Conservation (phyloP, 768 basidiomycete genomes). For the Stropharia rugosoannulata region DNA sequence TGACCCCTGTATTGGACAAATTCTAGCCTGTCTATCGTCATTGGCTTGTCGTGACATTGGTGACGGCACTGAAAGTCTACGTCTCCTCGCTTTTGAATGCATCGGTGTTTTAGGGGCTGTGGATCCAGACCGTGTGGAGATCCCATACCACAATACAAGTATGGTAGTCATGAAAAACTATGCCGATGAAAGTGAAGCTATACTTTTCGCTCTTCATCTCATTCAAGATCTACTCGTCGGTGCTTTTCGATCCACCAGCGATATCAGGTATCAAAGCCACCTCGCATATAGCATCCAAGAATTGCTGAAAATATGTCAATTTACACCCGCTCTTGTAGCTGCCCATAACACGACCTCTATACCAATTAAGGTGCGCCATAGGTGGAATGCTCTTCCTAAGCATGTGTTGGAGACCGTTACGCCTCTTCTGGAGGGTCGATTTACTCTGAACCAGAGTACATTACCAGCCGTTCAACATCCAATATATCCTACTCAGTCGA, state of each 20-base stretch:
- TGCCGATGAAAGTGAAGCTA: constrained; percentile 71
- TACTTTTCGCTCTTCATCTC: constrained; percentile 81
- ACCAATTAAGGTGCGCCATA: constrained; percentile 62
- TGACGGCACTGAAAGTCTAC: constrained; percentile 67
- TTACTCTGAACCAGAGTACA: constrained; percentile 46
- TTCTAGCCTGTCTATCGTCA: constrained; percentile 64
- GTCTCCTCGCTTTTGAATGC: constrained; percentile 80
- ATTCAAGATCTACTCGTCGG: constrained; percentile 84
- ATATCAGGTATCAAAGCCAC: constrained; percentile 86
- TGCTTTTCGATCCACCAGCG: constrained; percentile 91
- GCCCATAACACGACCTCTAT: constrained; percentile 48
- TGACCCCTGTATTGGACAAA: constrained; percentile 67
- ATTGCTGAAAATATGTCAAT: constrained; percentile 82
- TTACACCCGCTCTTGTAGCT: constrained; percentile 72
- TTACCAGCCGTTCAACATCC: constrained; percentile 54
- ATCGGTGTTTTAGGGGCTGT: constrained; percentile 90
- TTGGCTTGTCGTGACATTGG: constrained; percentile 73
- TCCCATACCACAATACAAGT: constrained; percentile 52
- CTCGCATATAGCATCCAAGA: constrained; percentile 94
- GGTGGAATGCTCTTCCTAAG: constrained; percentile 81
- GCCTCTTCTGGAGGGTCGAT: constrained; percentile 75
- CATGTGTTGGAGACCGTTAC: constrained; percentile 84
- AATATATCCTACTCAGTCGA: constrained; percentile 72
- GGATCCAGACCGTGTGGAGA: constrained; percentile 90
- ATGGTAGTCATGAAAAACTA: constrained; percentile 84